Conservation (phyloP, 2,329 filamentous ascomycete species). For the Elsinoe australis region DNA sequence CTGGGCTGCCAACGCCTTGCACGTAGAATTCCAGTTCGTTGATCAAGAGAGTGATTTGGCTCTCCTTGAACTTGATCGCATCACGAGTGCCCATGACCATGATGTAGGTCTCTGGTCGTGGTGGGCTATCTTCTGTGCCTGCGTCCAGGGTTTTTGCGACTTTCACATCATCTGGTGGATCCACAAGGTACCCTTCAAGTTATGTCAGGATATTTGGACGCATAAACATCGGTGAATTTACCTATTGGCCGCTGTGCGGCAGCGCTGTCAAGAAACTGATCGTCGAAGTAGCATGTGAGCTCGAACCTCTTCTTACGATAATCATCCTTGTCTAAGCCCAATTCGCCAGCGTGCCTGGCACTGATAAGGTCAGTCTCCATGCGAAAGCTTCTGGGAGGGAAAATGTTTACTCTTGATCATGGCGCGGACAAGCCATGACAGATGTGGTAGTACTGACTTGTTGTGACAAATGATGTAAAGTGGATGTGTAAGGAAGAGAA, state of each 20-base stretch:
- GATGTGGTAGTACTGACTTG: no score
- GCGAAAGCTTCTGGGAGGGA: not conserved
- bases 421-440: not conserved
- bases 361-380: not conserved
- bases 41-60: not conserved
- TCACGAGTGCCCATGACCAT: not conserved
- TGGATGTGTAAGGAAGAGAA: no score
- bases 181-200: not conserved
- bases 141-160: not conserved
- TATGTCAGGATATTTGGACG: not conserved
- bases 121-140: not conserved
- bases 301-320: conserved; percentile 4
- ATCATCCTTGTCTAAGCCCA: not conserved
- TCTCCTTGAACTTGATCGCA: not conserved
- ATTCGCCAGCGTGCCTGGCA: not conserved
- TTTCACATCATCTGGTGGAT: not conserved
- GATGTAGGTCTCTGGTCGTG: conserved; percentile 5
- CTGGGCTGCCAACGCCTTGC: not conserved
- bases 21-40: conserved; percentile 4
- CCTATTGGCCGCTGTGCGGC: not conserved
- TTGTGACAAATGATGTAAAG: no score
- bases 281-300: not conserved
- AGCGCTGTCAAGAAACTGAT: not conserved
- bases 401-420: conserved; percentile 1
- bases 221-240: not conserved